Evolutionary conservation across 2,329 filamentous ascomycete species (phyloP).

Genomic region (Ophiostoma ulmi): DNA sequence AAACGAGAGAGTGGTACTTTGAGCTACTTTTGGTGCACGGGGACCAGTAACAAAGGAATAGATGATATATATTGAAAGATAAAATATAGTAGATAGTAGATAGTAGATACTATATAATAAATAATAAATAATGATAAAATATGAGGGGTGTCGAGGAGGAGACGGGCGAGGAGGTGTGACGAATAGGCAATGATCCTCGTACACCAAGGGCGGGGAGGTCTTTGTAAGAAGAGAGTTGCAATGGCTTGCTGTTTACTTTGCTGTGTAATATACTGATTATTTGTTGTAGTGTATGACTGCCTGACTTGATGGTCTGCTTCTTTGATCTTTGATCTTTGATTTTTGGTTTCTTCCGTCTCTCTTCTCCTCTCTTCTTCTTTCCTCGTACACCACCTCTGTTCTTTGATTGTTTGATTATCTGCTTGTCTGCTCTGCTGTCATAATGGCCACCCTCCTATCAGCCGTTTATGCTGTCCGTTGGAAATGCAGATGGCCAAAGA

Average conservation of each 20-base stretch:
- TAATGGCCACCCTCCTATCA: background rate
- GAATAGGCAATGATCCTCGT: conserved; percentile 1
- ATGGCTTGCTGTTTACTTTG: background rate
- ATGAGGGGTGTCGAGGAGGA: background rate
- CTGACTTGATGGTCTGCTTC: background rate
- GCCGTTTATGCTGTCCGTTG: too few species aligned
- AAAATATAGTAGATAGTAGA: background rate
- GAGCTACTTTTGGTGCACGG: background rate
- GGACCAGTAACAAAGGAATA: background rate
- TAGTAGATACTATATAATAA: background rate
- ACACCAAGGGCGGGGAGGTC: background rate
- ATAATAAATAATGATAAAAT: background rate
- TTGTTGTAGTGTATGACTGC: background rate
- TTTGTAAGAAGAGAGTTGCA: background rate
- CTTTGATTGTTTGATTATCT: too few species aligned
- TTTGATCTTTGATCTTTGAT: too few species aligned
- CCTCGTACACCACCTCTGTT: too few species aligned
- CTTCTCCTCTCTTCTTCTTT: too few species aligned
- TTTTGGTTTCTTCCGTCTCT: too few species aligned
- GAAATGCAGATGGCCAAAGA: background rate
- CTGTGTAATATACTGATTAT: background rate
- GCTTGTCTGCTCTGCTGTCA: too few species aligned
- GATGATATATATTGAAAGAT: background rate
- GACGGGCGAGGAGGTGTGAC: background rate
- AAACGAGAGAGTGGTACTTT: background rate